Evolutionary conservation across 2,329 filamentous ascomycete species (phyloP), one percentile per base, ranked within the genome.

Genomic region (Alternaria postmessia): DNA sequence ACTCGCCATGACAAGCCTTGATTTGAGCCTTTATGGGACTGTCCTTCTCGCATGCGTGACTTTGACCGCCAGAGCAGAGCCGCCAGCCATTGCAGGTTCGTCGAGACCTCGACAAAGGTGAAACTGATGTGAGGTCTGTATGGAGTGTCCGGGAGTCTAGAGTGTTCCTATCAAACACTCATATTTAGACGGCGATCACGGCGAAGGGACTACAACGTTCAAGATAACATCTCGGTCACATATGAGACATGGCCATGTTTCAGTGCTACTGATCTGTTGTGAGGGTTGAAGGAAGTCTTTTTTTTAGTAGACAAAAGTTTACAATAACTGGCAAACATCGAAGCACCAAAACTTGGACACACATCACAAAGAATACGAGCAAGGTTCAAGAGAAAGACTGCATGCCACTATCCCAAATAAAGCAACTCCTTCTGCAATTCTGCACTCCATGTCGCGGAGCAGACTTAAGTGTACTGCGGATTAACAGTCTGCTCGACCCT

Each of bases 401-500:
- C 70, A 64, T 69, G 64, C 68, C 69, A 67, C 70, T 66, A 57
- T 68, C 66, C 61, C 61, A 61, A 70, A 66, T 61, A 54, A 67
- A 69, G 41, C 62, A 64, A 58, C 57, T 58, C 32, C 61, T 65
- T 57, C 62, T 65, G 59, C 70, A 67, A 59, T 61, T 64, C 65
- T 61, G 56, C 61, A 61, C 55, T 56, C 58, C 41, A 51, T 55
- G 56, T 63, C 54, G 62, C 64, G 61, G 58, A 49, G 62, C 61
- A 63, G 57, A 64, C 70, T 59, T 66, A 69, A 54, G 62, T 68
- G 66, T 70, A 69, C 71, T 71, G 67, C 63, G 59, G 67, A 76
- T 76, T 75, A 75, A 69, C 68, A 71, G 61, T 74, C 72, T 73
- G 67, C 67, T 67, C 65, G 57, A 69, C 64, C 64, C 53, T 68